phyloP scores from a whole-genome alignment of 2,329 filamentous ascomycete species.

The Hansfordia pulvinata region DNA sequence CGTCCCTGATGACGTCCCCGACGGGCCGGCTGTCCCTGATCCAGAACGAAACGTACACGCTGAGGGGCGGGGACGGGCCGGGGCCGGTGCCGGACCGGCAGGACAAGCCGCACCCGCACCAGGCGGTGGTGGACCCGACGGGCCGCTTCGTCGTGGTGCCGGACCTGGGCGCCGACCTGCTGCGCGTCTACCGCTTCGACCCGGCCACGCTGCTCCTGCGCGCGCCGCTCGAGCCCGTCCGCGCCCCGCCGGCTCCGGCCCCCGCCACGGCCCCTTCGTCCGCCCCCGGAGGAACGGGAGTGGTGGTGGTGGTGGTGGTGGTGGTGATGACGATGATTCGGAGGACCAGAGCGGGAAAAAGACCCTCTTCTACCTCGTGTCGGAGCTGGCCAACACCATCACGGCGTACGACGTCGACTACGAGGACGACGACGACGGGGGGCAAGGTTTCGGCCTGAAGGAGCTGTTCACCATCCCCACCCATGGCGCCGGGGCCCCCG shows the following conservation, averaged over 20 bases:
- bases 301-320: too few species aligned
- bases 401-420: conserved; percentile 44
- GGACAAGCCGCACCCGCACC: conserved; percentile 46
- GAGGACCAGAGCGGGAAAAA: too few species aligned
- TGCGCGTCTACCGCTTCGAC: conserved; percentile 40
- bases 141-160: conserved; percentile 48
- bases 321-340: too few species aligned
- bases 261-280: conserved; percentile 50
- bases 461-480: conserved; percentile 32
- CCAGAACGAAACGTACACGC: conserved; percentile 23
- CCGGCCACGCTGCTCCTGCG: conserved; percentile 26
- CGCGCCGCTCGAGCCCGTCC: conserved; percentile 24
- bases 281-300: conserved; percentile 23
- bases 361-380: conserved; percentile 45
- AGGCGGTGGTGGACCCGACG: conserved; percentile 52
- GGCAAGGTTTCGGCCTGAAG: conserved; percentile 28
- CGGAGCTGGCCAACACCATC: conserved; percentile 45
- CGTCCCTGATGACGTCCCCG: conserved; percentile 27
- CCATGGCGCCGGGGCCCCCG: conserved; percentile 28
- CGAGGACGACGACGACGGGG: conserved; percentile 18
- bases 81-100: conserved; percentile 32
- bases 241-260: conserved; percentile 51
- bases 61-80: conserved; percentile 21
- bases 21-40: conserved; percentile 21
- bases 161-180: conserved; percentile 50